Evolutionary conservation across 176 grass and related monocot species (phyloP).

Genomic region (Panicum miliaceum): DNA sequence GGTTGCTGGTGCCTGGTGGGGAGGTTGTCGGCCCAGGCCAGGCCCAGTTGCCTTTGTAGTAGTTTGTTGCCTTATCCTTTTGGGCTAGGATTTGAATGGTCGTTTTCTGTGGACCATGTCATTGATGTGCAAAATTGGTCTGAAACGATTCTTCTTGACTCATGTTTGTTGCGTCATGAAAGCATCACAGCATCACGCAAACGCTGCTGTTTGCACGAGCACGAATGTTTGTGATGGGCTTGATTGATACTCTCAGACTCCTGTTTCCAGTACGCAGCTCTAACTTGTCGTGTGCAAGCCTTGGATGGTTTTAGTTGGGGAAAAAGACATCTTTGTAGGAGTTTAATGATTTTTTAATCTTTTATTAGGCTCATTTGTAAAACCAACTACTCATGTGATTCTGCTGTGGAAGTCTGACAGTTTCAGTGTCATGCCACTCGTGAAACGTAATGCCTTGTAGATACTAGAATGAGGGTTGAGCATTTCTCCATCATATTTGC

Average conservation of each 20-base stretch:
- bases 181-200: not conserved
- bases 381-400: not conserved
- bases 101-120: constrained; percentile 25
- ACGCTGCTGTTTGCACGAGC: not conserved
- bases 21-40: constrained; percentile 12
- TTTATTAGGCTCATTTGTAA: not conserved
- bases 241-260: not conserved
- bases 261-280: not conserved
- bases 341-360: not conserved
- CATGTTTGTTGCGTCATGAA: not conserved
- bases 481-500: not conserved
- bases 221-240: not conserved
- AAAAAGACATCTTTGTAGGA: not conserved
- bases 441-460: not conserved
- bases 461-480: not conserved
- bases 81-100: not conserved
- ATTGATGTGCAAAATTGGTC: constrained; percentile 13
- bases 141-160: not conserved
- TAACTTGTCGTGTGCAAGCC: not conserved
- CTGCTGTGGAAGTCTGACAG: not conserved
- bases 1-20: not conserved
- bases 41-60: constrained; percentile 17
- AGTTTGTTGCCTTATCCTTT: not conserved
- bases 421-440: not conserved
- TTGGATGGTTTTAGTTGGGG: not conserved